phyloP scores from a whole-genome alignment of 306 rosid species.

The Hippophae gyantsensis region DNA sequence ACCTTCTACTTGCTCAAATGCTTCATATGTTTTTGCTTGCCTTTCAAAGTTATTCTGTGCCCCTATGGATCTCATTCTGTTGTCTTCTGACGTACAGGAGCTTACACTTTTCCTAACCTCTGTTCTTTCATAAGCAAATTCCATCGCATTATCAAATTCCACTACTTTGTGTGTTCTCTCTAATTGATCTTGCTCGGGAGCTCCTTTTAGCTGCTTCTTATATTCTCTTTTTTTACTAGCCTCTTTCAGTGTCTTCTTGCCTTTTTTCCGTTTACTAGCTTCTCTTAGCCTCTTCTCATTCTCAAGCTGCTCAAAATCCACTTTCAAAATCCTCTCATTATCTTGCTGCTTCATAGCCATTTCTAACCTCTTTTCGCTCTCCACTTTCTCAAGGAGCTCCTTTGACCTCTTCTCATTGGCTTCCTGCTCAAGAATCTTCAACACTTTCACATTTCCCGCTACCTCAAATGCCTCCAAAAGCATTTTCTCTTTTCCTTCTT shows the following conservation, averaged over 20 bases:
- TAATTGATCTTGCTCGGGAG: conserved; percentile 19
- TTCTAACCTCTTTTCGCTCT: conserved; percentile 26
- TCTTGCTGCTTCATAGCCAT: conserved; percentile 31
- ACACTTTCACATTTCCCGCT: conserved; percentile 29
- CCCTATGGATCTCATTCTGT: conserved; percentile 10
- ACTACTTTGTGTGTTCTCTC: conserved; percentile 21
- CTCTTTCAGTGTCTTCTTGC: conserved; percentile 15
- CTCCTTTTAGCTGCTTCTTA: conserved; percentile 21
- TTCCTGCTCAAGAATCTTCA: conserved; percentile 20
- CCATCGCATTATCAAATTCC: conserved; percentile 7
- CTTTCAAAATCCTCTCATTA: conserved; percentile 25
- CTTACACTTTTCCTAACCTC: conserved; percentile 18
- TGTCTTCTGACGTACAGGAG: conserved; percentile 23
- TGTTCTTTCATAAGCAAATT: conserved; percentile 11
- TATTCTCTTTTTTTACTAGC: conserved; percentile 19
- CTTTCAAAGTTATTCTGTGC: conserved; percentile 20
- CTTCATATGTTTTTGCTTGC: conserved; percentile 17
- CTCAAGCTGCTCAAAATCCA: conserved; percentile 21
- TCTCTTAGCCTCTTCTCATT: conserved; percentile 14
- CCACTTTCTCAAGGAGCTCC: conserved; percentile 31
- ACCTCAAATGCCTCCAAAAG: conserved; percentile 26
- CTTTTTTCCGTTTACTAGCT: conserved; percentile 9
- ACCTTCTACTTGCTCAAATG: conserved; percentile 27
- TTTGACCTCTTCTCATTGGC: conserved; percentile 21
- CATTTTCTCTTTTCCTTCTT: conserved; percentile 25